A percentile compares a stretch with the other conserved stretches of the same genome.
Conservation (phyloP, 306 rosid genomes). For the Abrus pulchellus region DNA sequence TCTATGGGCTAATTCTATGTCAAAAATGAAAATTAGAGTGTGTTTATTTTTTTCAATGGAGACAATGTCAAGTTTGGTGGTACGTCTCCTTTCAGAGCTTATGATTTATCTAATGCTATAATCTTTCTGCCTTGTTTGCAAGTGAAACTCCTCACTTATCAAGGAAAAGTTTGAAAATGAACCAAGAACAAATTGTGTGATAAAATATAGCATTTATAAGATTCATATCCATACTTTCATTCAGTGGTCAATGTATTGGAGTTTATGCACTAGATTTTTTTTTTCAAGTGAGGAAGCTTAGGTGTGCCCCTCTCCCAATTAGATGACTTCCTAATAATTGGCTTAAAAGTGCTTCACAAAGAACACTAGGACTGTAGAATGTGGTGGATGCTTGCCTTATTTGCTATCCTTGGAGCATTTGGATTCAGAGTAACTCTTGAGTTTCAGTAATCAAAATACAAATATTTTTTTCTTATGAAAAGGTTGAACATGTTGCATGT, state of each 20-base stretch:
- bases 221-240: slow-evolving; percentile 17
- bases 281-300: background rate
- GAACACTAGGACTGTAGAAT: background rate
- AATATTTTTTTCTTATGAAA: background rate
- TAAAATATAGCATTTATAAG: background rate
- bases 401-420: background rate
- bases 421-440: slow-evolving; percentile 9
- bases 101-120: slow-evolving; percentile 8
- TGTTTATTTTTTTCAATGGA: slow-evolving; percentile 88
- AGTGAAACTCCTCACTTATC: background rate
- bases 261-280: background rate
- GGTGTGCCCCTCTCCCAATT: background rate
- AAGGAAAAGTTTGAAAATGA: background rate
- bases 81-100: slow-evolving; percentile 49
- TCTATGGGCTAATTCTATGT: slow-evolving; percentile 81
- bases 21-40: slow-evolving; percentile 83
- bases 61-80: slow-evolving; percentile 75
- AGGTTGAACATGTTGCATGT: slow-evolving; percentile 7
- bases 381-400: background rate
- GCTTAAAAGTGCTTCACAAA: background rate
- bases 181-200: background rate
- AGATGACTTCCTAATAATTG: background rate
- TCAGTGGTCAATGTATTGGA: background rate
- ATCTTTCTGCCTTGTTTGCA: slow-evolving; percentile 4
- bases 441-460: background rate